Evolutionary conservation across 83 land plant genomes (phyloP).

Genomic region (Picea abies): DNA sequence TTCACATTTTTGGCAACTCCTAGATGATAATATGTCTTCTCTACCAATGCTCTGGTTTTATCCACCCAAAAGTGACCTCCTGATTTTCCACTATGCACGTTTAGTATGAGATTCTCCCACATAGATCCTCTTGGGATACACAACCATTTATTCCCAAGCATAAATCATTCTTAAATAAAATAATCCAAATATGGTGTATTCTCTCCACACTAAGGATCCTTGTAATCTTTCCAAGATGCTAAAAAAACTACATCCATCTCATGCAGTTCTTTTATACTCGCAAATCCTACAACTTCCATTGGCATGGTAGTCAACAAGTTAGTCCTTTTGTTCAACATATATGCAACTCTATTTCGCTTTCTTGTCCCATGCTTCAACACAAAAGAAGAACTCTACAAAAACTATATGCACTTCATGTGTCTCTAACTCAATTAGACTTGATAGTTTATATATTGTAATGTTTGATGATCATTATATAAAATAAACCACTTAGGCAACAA

Average conservation of each 20-base stretch:
- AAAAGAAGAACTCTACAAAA: background rate
- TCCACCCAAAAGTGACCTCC: background rate
- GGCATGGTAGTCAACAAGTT: background rate
- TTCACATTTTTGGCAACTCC: background rate
- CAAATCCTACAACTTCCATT: background rate
- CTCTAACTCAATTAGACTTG: background rate
- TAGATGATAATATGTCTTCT: background rate
- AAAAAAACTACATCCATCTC: background rate
- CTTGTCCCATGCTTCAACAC: background rate
- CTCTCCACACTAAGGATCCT: background rate
- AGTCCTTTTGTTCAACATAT: background rate
- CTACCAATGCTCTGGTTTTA: background rate
- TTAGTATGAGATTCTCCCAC: background rate
- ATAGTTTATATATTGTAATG: background rate
- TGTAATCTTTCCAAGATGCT: background rate
- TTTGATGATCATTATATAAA: background rate
- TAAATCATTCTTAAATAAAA: background rate
- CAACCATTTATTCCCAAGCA: background rate
- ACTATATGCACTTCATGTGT: background rate
- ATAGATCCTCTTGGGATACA: background rate
- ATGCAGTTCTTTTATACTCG: background rate
- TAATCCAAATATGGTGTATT: background rate
- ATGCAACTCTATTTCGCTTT: background rate
- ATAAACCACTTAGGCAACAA: background rate
- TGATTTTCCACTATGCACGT: background rate